Evolutionary conservation across 345 rosid genomes (phyloP).

Genomic region (Aquilaria malaccensis): DNA sequence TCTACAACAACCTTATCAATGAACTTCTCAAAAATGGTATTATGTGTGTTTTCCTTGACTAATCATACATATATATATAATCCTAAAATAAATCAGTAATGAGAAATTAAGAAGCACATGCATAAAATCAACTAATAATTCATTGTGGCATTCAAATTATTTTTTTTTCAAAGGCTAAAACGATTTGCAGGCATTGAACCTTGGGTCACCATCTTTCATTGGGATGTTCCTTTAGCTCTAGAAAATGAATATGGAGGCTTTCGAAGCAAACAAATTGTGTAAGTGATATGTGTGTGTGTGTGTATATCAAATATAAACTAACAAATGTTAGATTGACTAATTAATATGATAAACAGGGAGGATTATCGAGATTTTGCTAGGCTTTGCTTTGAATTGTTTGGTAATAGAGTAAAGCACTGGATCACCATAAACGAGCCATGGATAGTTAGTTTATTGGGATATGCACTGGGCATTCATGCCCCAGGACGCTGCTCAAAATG

Average conservation of each 20-base stretch:
- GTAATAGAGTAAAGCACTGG: conserved; percentile 94
- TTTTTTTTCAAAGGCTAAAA: not conserved
- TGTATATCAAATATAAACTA: too few species aligned
- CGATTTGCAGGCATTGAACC: conserved; percentile 68
- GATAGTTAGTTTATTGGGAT: conserved; percentile 71
- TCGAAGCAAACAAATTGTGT: conserved; percentile 70
- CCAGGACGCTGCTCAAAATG: conserved; percentile 67
- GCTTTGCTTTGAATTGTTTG: conserved; percentile 75
- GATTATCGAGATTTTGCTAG: conserved; percentile 75
- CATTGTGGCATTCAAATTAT: not conserved
- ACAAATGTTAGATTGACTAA: too few species aligned
- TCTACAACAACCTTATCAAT: conserved; percentile 44
- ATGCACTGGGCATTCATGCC: conserved; percentile 76
- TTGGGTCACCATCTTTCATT: conserved; percentile 81
- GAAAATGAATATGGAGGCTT: conserved; percentile 73
- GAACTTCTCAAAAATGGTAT: conserved; percentile 40
- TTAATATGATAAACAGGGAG: conserved; percentile 32
- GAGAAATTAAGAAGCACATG: not conserved
- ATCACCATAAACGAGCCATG: conserved; percentile 92
- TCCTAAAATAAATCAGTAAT: too few species aligned
- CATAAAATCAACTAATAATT: not conserved
- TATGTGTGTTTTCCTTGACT: too few species aligned
- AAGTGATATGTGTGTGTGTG: not conserved
- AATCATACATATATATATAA: too few species aligned
- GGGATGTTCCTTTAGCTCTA: conserved; percentile 97